Evolutionary conservation across 257 asterid genomes (phyloP).

Genomic region (Solanum etuberosum): DNA sequence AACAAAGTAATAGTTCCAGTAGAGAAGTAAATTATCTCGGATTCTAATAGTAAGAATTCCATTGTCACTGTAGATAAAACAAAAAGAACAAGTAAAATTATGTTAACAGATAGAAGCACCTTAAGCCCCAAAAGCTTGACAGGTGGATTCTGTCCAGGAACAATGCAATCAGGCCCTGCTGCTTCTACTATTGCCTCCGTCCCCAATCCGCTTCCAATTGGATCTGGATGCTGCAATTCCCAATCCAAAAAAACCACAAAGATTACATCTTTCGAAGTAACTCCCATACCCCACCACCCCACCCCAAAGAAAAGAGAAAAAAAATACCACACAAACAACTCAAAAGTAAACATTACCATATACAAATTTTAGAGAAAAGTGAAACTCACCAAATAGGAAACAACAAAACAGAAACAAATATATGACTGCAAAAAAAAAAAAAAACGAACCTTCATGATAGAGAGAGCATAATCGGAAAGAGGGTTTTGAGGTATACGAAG

Average conservation of each 20-base stretch:
- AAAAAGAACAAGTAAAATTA: background rate
- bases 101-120: conserved; percentile 25
- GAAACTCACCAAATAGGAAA: background rate
- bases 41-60: background rate
- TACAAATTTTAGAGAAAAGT: background rate
- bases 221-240: conserved; percentile 27
- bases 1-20: background rate
- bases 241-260: background rate
- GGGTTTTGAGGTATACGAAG: conserved; percentile 64
- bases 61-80: background rate
- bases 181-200: conserved; percentile 80
- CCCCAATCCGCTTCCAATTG: conserved; percentile 70
- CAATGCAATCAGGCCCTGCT: conserved; percentile 94
- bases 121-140: conserved; percentile 77
- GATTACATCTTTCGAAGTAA: background rate
- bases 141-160: conserved; percentile 75
- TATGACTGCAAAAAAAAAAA: background rate
- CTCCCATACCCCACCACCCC: background rate
- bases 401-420: background rate
- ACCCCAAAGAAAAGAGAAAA: background rate
- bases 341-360: background rate
- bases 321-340: background rate
- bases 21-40: background rate
- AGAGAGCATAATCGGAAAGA: conserved; percentile 53
- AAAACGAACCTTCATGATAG: conserved; percentile 57